Conservation (phyloP, 306 rosid species). For the Erythrophleum fordii region DNA sequence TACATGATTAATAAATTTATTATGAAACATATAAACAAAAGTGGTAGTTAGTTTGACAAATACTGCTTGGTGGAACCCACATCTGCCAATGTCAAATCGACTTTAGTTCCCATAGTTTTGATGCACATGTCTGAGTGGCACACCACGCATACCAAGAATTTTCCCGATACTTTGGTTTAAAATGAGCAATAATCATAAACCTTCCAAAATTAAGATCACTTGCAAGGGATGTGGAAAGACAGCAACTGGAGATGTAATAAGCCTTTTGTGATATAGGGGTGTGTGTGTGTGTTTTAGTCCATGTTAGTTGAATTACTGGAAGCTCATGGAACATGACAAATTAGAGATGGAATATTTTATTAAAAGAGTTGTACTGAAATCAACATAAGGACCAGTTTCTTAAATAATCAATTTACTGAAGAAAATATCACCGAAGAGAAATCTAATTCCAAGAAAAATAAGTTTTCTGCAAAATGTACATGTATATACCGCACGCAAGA, state of each 20-base stretch:
- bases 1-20: background rate
- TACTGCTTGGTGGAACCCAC: background rate
- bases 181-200: constrained; percentile 55
- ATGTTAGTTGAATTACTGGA: background rate
- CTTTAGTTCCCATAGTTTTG: background rate
- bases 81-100: background rate
- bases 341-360: no score
- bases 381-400: constrained; percentile 17
- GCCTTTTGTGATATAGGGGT: constrained; percentile 89
- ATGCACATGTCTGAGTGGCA: background rate
- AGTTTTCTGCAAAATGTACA: constrained; percentile 2
- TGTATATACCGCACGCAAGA: background rate
- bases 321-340: background rate
- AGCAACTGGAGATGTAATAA: constrained; percentile 90
- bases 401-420: background rate
- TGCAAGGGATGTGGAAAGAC: constrained; percentile 99
- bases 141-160: background rate
- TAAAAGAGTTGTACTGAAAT: background rate
- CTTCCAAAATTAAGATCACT: constrained; percentile 92
- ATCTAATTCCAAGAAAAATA: background rate
- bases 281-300: background rate
- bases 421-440: background rate
- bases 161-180: no score
- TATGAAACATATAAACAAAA: background rate
- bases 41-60: constrained; percentile 7